Base-by-base conservation (phyloP, 192 early-diverging fungal genomes). In the Coemansia sp. region DNA sequence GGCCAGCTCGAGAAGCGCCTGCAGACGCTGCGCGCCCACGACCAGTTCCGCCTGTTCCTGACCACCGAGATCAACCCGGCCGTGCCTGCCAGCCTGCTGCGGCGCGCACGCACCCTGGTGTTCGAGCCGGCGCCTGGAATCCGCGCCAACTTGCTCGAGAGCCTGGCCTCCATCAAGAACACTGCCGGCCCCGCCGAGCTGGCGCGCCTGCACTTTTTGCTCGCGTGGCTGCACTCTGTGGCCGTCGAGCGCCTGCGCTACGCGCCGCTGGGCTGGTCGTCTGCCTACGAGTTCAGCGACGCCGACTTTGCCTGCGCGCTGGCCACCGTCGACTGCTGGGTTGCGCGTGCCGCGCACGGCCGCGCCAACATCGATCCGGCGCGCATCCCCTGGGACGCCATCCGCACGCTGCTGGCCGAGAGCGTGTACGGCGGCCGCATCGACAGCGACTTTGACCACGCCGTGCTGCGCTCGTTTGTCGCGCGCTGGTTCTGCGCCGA, bases 1-100 rank as follows among this genome's bases (percentile, higher is more conserved):
- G 82, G 84, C 35, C 89, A 92, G 64, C 83, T 99, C 5, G 95
- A 99, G 79, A 99, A 99, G 84, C 81, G 86, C 55, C 73, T 98
- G 54, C 90, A 94, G 55, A 81, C 84, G 28, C 60, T 95, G 66
- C 93, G 92, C 55, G 78, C 94, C 2, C 81, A 93, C 67, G 75
- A 64, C 14, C 81, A 79, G 34, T 98, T 98, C 85, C 83, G 95
- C 32, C 76, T 99, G 42, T 99, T 99, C 79, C 75, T 99, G 58
- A 98, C 97, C 2, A 94, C 90, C 84, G 97, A 99, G 75, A 95
- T 91, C 32, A 91, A 94, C 66, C 91, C 95, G n/a, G 89, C 85
- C 25, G 93, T 99, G 27, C 93, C 97, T 1, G 85, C 88, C 23
- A 97, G 93, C 59, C 68, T 99, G 34, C 70, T 99, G 40, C 83